Percentiles rank a stretch among this genome's conserved stretches.
phyloP scores from a whole-genome alignment of 2,329 filamentous ascomycete species.

The Phoma sp. region DNA sequence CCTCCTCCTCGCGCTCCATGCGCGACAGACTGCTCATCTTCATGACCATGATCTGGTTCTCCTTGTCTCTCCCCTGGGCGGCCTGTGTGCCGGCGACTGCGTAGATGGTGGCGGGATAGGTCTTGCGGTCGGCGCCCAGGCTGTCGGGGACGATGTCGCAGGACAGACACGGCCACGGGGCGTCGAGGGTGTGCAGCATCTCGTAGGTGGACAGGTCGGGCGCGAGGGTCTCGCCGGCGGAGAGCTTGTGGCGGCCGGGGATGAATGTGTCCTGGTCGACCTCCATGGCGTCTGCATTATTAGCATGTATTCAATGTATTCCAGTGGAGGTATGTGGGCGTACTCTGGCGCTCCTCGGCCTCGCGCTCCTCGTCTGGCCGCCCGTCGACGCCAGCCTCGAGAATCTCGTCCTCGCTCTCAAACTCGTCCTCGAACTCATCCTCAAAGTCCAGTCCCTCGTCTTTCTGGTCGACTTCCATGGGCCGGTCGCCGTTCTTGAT shows the following conservation, averaged over 20 bases:
- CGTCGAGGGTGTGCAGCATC: constrained; percentile 93
- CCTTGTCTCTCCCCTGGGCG: constrained; percentile 73
- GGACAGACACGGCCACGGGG: constrained; percentile 95
- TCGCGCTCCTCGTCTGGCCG: constrained; percentile 91
- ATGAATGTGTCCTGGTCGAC: constrained; percentile 96
- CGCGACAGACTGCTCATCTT: constrained; percentile 91
- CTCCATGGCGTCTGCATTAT: constrained; percentile 77
- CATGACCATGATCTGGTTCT: constrained; percentile 95
- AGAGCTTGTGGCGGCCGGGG: constrained; percentile 89
- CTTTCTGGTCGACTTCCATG: constrained; percentile 53
- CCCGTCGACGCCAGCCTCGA: constrained; percentile 94
- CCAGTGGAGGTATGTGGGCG: constrained; percentile 26
- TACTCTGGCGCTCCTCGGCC: constrained; percentile 81
- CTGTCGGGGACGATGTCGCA: constrained; percentile 90
- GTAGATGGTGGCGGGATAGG: constrained; percentile 96
- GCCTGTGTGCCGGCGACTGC: constrained; percentile 95
- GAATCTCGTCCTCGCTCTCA: constrained; percentile 89
- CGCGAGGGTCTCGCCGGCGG: constrained; percentile 86
- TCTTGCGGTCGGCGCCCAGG: constrained; percentile 86
- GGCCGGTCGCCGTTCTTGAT: constrained; percentile 70
- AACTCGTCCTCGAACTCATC: constrained; percentile 95
- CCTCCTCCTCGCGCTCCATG: constrained; percentile 80
- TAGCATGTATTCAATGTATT: constrained; percentile 16
- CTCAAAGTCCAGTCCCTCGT: constrained; percentile 78
- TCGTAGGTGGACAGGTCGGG: constrained; percentile 96